Conservation (phyloP, 495 filamentous ascomycete genomes). For the Aspergillus campestris region DNA sequence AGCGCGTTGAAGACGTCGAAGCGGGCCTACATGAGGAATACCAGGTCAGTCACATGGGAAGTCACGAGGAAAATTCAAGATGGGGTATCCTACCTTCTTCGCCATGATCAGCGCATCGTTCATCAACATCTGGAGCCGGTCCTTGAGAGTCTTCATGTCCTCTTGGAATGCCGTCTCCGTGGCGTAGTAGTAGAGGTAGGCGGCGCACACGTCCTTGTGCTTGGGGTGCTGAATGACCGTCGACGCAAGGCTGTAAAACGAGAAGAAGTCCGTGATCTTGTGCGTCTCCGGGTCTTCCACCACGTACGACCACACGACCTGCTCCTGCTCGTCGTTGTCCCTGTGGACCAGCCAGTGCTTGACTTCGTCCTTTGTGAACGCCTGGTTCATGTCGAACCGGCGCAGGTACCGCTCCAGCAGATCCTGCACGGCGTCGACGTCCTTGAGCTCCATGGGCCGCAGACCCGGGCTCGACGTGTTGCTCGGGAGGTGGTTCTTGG, state of each 20-base stretch:
- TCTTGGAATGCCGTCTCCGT: constrained; percentile 66
- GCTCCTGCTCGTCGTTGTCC: constrained; percentile 48
- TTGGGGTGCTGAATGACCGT: constrained; percentile 75
- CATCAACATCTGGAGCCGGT: constrained; percentile 65
- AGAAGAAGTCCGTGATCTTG: constrained; percentile 93
- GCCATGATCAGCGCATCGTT: constrained; percentile 82
- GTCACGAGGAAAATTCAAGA: neutral
- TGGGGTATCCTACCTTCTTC: constrained; percentile 47
- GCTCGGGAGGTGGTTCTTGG: constrained; percentile 68
- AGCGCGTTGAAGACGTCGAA: constrained; percentile 98
- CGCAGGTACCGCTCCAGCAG: constrained; percentile 71
- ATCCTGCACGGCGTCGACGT: constrained; percentile 66
- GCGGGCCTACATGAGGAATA: constrained; percentile 40
- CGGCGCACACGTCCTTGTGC: constrained; percentile 68
- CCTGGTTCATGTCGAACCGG: constrained; percentile 75
- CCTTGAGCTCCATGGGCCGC: constrained; percentile 71
- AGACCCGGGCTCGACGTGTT: constrained; percentile 62
- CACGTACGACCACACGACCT: constrained; percentile 87
- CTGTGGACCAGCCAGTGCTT: constrained; percentile 81
- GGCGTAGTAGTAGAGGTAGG: constrained; percentile 95
- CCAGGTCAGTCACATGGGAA: neutral
- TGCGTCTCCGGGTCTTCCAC: constrained; percentile 66
- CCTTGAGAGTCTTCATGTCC: constrained; percentile 52
- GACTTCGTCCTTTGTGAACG: constrained; percentile 69
- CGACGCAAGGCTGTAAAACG: constrained; percentile 91